phyloP scores from a whole-genome alignment of 148 eudicot genomes.

The Silene uniflora region DNA sequence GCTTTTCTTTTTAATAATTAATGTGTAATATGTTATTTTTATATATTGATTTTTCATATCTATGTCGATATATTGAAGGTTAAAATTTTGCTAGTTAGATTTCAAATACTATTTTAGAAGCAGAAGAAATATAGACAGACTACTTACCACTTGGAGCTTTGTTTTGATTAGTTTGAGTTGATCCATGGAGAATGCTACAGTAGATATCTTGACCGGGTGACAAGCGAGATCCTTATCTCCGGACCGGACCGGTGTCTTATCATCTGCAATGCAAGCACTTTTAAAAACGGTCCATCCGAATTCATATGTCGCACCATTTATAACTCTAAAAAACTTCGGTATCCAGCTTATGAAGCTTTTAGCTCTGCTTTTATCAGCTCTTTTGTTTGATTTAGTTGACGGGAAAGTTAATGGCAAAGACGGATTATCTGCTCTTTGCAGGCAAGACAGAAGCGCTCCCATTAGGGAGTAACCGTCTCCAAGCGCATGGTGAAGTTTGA shows the following conservation, averaged over 20 bases:
- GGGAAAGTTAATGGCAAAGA: slow-evolving; percentile 65
- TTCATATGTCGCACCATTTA: slow-evolving; percentile 23
- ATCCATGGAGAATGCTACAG: slow-evolving; percentile 26
- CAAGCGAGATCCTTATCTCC: slow-evolving; percentile 15
- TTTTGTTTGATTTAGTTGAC: background rate
- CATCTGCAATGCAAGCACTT: slow-evolving; percentile 47
- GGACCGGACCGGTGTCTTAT: slow-evolving; percentile 21
- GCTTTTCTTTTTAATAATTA: too few species aligned
- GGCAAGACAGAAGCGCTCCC: slow-evolving; percentile 84
- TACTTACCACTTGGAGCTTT: background rate
- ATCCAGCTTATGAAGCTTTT: background rate
- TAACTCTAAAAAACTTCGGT: slow-evolving; percentile 9
- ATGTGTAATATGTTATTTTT: too few species aligned
- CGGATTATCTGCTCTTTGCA: slow-evolving; percentile 64
- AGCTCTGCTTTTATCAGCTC: background rate
- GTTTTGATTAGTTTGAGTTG: background rate
- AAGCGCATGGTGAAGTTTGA: slow-evolving; percentile 74
- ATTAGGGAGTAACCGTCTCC: slow-evolving; percentile 80
- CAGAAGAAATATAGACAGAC: too few species aligned
- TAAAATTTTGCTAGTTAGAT: too few species aligned
- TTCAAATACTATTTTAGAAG: too few species aligned
- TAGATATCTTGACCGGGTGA: slow-evolving; percentile 16
- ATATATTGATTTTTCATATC: too few species aligned
- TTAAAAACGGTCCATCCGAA: slow-evolving; percentile 54
- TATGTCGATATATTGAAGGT: too few species aligned